Evolutionary conservation across 805 yeast genomes (phyloP), one percentile per base, ranked within the genome.

Genomic region (Komagataella pseudopastoris): DNA sequence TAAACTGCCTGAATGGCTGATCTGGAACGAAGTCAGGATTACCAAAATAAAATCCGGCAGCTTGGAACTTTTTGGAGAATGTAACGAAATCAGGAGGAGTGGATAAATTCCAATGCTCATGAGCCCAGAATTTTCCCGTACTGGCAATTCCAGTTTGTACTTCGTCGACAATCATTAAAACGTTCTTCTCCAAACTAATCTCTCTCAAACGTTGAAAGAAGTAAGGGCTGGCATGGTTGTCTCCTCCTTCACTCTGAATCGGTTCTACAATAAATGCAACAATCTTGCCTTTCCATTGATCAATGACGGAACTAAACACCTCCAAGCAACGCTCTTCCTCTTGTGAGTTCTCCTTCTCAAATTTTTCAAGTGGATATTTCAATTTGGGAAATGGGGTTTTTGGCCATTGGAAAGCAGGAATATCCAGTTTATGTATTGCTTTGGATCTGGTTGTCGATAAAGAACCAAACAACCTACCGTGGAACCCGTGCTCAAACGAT

Each of bases 401-500:
- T 63, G 98, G 98, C 97, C 97, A 90, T 63, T 87, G 80, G 74
- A 90, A 90, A 6, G 96, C 81, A 55, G 98, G 98, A 70, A 91
- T 74, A 68, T 84, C 90, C 67, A 90, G 72, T 72, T 91, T 90
- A 75, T 90, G 98, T 60, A 91, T 78, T 58, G 97, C 96, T 74
- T 88, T 91, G 52, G 96, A 88, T 66, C 96, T 81, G 45, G 98
- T 90, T 57, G 88, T 80, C 6, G 96, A 85, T 47, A 87, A 89
- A 51, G 95, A 78, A 22, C 96, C 98, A 71, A 90, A 88, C 56
- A 89, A 71, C 70, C 98, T 81, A 57, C 98, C 98, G 66, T 90
- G 98, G 85, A 90, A 91, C 30, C 93, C 93, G 57, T 80, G 76
- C 67, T 82, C 81, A 71, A 90, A 90, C 4, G 96, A 88, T 58